Conservation (phyloP, 2,329 filamentous ascomycete genomes). For the Pseudopithomyces maydicus region DNA sequence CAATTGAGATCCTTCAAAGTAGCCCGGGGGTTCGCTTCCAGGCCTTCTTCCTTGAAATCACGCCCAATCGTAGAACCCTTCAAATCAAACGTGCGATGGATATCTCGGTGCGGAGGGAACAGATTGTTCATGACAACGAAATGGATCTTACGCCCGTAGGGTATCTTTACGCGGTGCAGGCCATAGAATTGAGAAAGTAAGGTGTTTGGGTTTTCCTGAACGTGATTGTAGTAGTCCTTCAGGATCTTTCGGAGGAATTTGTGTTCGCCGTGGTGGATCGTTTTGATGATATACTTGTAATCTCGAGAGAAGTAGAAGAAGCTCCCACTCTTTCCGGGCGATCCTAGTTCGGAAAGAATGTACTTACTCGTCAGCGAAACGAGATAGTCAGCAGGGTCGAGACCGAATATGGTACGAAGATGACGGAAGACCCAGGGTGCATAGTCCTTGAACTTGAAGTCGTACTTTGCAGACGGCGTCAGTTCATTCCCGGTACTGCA, state of each 20-base stretch:
- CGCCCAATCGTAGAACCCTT: slow-evolving; percentile 96
- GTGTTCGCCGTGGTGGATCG: slow-evolving; percentile 94
- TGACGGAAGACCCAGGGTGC: slow-evolving; percentile 99
- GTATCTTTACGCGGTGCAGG: slow-evolving; percentile 95
- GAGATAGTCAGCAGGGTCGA: slow-evolving; percentile 96
- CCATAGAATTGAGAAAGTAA: slow-evolving; percentile 98
- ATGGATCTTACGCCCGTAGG: slow-evolving; percentile 96
- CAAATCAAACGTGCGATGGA: slow-evolving; percentile 94
- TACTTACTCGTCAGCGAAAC: slow-evolving; percentile 99
- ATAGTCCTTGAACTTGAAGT: slow-evolving; percentile 99
- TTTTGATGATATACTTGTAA: slow-evolving; percentile 99
- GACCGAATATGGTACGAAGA: slow-evolving; percentile 81
- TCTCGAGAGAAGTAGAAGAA: slow-evolving; percentile 99
- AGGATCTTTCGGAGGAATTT: slow-evolving; percentile 83
- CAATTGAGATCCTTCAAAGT: slow-evolving; percentile 98
- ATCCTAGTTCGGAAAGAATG: slow-evolving; percentile 94
- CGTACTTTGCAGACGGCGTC: slow-evolving; percentile 97
- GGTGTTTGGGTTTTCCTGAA: slow-evolving; percentile 92
- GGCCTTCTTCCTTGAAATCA: slow-evolving; percentile 85
- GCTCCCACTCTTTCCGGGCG: slow-evolving; percentile 95
- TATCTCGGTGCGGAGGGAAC: slow-evolving; percentile 95
- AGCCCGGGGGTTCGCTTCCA: slow-evolving; percentile 86
- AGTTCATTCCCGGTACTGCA: slow-evolving; percentile 89
- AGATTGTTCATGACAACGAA: slow-evolving; percentile 99
- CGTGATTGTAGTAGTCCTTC: slow-evolving; percentile 92